Evolutionary conservation across 176 grass and related monocot species (phyloP).

Genomic region (Neostapfia colusana): DNA sequence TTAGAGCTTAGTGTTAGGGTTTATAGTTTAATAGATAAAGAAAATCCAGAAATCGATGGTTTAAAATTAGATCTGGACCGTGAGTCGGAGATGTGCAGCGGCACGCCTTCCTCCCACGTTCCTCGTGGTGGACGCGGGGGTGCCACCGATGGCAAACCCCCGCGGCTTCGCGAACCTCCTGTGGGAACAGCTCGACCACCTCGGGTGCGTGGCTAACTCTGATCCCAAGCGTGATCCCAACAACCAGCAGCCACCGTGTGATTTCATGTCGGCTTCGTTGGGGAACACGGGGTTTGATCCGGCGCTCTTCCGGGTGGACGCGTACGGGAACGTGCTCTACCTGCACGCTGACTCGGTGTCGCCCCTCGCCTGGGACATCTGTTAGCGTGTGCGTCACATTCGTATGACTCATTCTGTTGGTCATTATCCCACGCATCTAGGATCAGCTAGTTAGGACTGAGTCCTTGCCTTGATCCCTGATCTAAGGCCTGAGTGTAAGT

Average conservation of each 20-base stretch:
- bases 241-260: neutral
- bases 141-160: slow-evolving; percentile 58
- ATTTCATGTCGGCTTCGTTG: slow-evolving; percentile 1
- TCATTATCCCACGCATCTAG: too few species aligned
- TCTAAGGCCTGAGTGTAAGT: too few species aligned
- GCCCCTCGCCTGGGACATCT: slow-evolving; percentile 80
- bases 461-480: too few species aligned
- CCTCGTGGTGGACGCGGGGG: slow-evolving; percentile 66
- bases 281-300: slow-evolving; percentile 96
- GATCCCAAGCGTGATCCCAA: neutral
- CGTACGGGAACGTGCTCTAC: slow-evolving; percentile 87
- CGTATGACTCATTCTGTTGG: too few species aligned
- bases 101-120: too few species aligned
- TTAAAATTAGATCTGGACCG: too few species aligned
- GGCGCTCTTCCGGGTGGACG: slow-evolving; percentile 80
- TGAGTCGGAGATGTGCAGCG: too few species aligned
- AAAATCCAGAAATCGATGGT: too few species aligned
- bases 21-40: too few species aligned
- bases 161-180: slow-evolving; percentile 82
- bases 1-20: too few species aligned
- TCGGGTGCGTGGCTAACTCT: slow-evolving; percentile 47
- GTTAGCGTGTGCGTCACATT: too few species aligned
- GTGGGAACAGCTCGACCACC: slow-evolving; percentile 95
- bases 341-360: slow-evolving; percentile 75
- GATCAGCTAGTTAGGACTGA: too few species aligned